Conservation (phyloP, 2,329 filamentous ascomycete species). For the Aspergillus ibericus region DNA sequence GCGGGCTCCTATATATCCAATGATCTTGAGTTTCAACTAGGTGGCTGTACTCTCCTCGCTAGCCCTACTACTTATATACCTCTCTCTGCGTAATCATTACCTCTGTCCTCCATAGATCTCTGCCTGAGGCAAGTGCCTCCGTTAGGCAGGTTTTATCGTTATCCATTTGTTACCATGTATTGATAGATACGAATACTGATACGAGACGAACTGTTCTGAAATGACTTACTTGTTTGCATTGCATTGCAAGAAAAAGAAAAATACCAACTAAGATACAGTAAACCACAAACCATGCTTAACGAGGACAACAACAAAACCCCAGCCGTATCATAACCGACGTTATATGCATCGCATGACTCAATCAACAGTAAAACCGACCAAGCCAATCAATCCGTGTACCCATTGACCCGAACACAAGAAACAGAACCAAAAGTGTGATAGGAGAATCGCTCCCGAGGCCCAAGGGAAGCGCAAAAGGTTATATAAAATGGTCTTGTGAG, state of each 20-base stretch:
- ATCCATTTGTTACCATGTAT: no score
- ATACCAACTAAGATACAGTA: background rate
- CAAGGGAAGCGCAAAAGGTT: background rate
- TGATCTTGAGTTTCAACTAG: background rate
- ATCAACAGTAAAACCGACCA: conserved; percentile 2
- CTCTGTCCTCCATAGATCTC: no score
- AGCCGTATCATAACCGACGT: background rate
- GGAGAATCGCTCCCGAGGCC: background rate
- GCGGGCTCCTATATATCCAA: background rate
- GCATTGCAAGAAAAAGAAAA: background rate
- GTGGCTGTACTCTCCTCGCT: background rate
- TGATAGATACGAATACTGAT: background rate
- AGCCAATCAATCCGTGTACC: conserved; percentile 1
- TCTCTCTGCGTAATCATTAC: no score
- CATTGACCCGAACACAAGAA: background rate
- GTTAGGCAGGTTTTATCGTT: no score
- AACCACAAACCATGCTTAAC: background rate
- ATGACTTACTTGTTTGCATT: background rate
- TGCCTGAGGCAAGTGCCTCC: no score
- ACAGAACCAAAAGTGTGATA: background rate
- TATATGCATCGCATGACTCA: conserved; percentile 6
- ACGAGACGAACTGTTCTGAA: background rate
- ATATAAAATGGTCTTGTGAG: conserved; percentile 1
- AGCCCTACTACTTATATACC: background rate
- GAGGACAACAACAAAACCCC: background rate